Percentiles rank a stretch among this genome's conserved stretches.
These are phyloP conservation scores for Xylariales sp. DNA, from an alignment of 2,329 filamentous ascomycete genomes.

Conservation along the genomic window DNA sequence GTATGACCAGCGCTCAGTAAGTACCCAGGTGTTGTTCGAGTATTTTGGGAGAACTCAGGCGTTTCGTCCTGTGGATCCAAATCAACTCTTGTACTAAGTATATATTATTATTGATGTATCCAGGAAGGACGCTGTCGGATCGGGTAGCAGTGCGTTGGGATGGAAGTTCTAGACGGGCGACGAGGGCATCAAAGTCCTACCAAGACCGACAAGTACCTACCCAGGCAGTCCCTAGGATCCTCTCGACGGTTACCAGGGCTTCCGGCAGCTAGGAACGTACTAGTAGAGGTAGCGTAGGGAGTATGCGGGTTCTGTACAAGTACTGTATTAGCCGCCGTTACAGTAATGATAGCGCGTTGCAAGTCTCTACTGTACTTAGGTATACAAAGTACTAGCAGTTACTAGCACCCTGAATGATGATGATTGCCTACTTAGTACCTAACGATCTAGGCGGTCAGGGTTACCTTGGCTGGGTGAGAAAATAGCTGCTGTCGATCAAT, in stretches of 20 bases:
- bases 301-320: no score
- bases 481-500: constrained; percentile 30
- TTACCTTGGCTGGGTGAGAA: constrained; percentile 23
- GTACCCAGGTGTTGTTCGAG: not conserved
- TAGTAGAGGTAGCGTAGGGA: no score
- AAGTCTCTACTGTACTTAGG: no score
- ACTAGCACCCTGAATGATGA: not conserved
- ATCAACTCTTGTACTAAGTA: not conserved
- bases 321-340: no score
- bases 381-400: no score
- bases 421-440: not conserved
- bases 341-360: no score
- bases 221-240: no score
- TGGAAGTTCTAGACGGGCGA: constrained; percentile 29
- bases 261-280: no score
- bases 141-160: constrained; percentile 39
- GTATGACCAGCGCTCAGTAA: not conserved
- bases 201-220: constrained; percentile 11
- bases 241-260: no score
- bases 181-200: constrained; percentile 32
- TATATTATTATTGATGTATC: not conserved
- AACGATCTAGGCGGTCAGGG: not conserved
- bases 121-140: constrained; percentile 26
- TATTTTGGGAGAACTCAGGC: not conserved
- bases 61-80: constrained; percentile 11